Evolutionary conservation across 2,329 filamentous ascomycete species (phyloP), one percentile per base, ranked within the genome.

Genomic region (Dactylonectria macrodidyma): DNA sequence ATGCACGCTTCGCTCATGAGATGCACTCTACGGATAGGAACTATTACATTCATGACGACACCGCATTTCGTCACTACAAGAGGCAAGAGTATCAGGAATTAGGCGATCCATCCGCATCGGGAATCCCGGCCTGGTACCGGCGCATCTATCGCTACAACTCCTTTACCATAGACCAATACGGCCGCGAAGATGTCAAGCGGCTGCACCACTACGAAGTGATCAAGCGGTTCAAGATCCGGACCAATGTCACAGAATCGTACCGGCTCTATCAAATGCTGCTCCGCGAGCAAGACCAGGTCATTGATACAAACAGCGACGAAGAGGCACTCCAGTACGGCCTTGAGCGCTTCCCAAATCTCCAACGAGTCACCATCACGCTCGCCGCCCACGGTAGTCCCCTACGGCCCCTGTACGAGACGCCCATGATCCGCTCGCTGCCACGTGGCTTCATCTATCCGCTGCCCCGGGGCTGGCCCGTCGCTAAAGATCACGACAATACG

Each of bases 181-280:
- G 46, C 11, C 22, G 46, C 46, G 9, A 26, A 4, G 46, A 48
- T 26, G 46, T 48, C 46, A 48, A 48, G 46, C 46, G 46, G 22
- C 46, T 48, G 46, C 46, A 26, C 10, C 46, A 48, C 46, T 48
- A 48, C 46, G 46, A 48, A 48, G 46, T 48, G 22, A 48, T 48
- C 46, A 48, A 48, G 46, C 46, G 46, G 22, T 48, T 30, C 46
- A 48, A 48, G 46, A 26, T 16, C 46, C 46, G 46, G 46, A 48
- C 46, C 3, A 48, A 48, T 48, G 46, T 48, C 46, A 24, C 22
- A 26, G 46, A 48, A 48, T 48, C 46, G 19, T 48, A 26, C 46
- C 46, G 46, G 22, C 46, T 48, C 46, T 48, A 48, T 48, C 46
- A 48, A 48, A 48, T 48, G 46, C 46, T 48, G 22, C 46, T 48